Evolutionary conservation across 1,139 yeast genomes (phyloP).

Genomic region (Lipomyces yarrowii): DNA sequence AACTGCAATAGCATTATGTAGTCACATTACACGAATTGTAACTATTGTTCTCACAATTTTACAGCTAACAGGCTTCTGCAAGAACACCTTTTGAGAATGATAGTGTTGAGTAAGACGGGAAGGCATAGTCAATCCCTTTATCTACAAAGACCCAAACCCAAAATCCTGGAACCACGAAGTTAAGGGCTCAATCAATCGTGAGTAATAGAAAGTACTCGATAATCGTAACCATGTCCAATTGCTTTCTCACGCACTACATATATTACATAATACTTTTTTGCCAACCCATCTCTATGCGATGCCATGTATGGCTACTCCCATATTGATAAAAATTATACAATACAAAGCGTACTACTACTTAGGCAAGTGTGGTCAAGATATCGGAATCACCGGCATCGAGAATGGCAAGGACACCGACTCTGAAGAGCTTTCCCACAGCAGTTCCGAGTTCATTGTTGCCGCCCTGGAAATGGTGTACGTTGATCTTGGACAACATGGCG

Average conservation of each 20-base stretch:
- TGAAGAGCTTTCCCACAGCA: slow-evolving; percentile 99
- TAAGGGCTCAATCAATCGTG: not conserved
- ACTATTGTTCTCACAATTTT: no score
- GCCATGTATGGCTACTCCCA: not conserved
- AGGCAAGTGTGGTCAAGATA: slow-evolving; percentile 58
- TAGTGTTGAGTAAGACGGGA: no score
- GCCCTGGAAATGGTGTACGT: slow-evolving; percentile 97
- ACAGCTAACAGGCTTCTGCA: no score
- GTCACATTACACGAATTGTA: no score
- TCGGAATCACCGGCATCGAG: slow-evolving; percentile 99
- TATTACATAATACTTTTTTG: not conserved
- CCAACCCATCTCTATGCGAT: not conserved
- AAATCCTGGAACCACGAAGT: no score
- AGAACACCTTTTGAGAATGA: no score
- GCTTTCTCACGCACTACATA: not conserved
- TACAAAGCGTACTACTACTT: slow-evolving; percentile 1
- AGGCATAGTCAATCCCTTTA: no score
- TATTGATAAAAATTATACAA: not conserved
- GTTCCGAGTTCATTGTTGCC: slow-evolving; percentile 67
- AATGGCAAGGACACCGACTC: slow-evolving; percentile 96
- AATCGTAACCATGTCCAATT: not conserved
- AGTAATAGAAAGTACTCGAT: not conserved
- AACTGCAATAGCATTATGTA: no score
- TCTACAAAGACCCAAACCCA: no score
- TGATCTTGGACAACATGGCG: slow-evolving; percentile 99